Percentiles rank a stretch among this genome's conserved stretches.
Conservation (phyloP, 805 yeast species). For the Barnettozyma botsteinii region DNA sequence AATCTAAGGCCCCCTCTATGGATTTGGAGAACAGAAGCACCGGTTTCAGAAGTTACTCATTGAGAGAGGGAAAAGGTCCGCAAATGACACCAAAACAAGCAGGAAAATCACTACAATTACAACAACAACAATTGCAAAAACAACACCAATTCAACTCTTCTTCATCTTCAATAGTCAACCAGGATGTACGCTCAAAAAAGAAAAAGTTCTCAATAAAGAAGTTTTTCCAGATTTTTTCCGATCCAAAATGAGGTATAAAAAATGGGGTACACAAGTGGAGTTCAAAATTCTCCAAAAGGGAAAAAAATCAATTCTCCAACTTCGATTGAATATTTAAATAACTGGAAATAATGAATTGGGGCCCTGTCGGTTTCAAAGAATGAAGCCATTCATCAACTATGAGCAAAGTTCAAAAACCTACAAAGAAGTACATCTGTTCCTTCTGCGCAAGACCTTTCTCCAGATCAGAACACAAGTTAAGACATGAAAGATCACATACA, state of each 20-base stretch:
- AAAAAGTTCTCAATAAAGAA: constrained; percentile 3
- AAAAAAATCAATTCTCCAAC: no score
- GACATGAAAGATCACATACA: constrained; percentile 17
- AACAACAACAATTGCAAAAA: not conserved
- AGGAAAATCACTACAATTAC: not conserved
- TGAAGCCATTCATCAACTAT: not conserved
- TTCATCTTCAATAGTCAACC: no score
- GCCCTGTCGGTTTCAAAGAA: no score
- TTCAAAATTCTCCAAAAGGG: no score
- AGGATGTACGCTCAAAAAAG: not conserved
- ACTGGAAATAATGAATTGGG: no score
- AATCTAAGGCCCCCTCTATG: not conserved
- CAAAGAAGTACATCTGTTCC: constrained; percentile 15
- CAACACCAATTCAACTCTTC: no score
- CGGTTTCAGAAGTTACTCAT: constrained; percentile 15
- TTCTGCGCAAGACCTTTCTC: constrained; percentile 16
- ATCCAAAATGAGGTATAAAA: not conserved
- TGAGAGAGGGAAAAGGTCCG: no score
- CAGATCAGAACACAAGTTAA: constrained; percentile 14
- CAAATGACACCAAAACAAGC: no score
- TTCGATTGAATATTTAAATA: no score
- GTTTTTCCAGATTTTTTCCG: constrained; percentile 8
- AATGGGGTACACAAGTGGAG: constrained; percentile 2
- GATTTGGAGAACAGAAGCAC: not conserved
- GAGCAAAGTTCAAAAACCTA: constrained; percentile 1